phyloP scores from a whole-genome alignment of 2,329 filamentous ascomycete genomes.

The Ophiostoma tasmaniense region DNA sequence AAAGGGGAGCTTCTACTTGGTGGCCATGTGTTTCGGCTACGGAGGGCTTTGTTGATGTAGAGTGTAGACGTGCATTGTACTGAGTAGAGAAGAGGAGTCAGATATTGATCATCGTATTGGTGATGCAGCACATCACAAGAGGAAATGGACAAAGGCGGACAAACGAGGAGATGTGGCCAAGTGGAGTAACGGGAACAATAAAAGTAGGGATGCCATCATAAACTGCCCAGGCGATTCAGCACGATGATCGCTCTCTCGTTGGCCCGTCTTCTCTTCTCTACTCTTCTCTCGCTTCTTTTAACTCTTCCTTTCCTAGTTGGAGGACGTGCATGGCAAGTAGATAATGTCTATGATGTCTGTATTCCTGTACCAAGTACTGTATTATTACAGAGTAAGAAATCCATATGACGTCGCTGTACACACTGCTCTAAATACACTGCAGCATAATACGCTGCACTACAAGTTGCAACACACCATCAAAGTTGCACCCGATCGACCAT shows the following conservation, averaged over 20 bases:
- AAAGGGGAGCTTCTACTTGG: not conserved
- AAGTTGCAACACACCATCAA: not conserved
- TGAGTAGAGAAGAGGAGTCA: not conserved
- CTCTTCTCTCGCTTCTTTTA: not conserved
- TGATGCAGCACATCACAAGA: not conserved
- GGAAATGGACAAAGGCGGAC: not conserved
- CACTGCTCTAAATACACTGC: no score
- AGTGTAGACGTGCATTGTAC: not conserved
- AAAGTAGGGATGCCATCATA: not conserved
- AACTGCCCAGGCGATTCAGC: not conserved
- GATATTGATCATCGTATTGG: not conserved
- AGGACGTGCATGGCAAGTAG: not conserved
- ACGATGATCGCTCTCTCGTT: not conserved
- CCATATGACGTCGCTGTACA: not conserved
- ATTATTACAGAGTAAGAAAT: no score
- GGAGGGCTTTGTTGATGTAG: not conserved
- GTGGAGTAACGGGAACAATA: not conserved
- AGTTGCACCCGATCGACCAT: not conserved
- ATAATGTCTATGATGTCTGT: not conserved
- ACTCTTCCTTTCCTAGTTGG: constrained; percentile 1
- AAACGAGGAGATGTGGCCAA: not conserved
- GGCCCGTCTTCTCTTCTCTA: not conserved
- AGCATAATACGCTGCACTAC: no score
- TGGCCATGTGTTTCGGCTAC: not conserved
- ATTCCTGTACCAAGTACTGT: no score